Evolutionary conservation across 2,329 filamentous ascomycete genomes (phyloP).

Genomic region (Beauveria asiatica): DNA sequence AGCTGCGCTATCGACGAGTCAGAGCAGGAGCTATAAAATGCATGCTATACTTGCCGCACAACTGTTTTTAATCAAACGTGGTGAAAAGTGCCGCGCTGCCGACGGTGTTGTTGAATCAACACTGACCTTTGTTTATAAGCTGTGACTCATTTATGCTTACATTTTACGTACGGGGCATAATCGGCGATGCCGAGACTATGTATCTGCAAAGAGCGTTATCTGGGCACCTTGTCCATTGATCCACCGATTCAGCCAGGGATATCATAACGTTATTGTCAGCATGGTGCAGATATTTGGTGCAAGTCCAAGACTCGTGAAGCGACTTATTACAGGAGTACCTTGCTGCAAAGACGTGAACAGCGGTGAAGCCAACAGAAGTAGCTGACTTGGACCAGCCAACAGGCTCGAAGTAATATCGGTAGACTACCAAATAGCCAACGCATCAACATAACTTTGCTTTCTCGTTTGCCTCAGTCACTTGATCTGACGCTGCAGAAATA

Average conservation of each 20-base stretch:
- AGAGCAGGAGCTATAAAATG: neutral
- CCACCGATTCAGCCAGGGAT: conserved; percentile 20
- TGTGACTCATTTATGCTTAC: neutral
- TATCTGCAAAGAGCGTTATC: conserved; percentile 14
- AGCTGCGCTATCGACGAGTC: conserved; percentile 19
- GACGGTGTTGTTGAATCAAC: conserved; percentile 18
- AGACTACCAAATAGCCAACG: conserved; percentile 15
- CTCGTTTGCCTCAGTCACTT: neutral
- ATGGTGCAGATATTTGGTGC: neutral
- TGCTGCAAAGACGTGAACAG: conserved; percentile 15
- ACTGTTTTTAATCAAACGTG: conserved; percentile 21
- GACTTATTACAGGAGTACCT: conserved; percentile 16
- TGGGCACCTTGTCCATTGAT: conserved; percentile 15
- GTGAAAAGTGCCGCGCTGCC: conserved; percentile 18
- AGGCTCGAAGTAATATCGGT: conserved; percentile 15
- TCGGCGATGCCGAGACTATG: conserved; percentile 13
- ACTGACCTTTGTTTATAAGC: neutral
- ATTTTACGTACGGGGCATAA: conserved; percentile 6
- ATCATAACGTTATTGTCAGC: conserved; percentile 10
- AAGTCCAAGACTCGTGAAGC: neutral
- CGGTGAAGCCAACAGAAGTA: conserved; percentile 4
- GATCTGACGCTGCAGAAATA: neutral
- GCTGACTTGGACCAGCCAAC: conserved; percentile 10
- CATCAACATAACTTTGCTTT: conserved; percentile 4
- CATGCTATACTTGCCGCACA: conserved; percentile 15